These are phyloP conservation scores for Alternaria gaisen DNA, from an alignment of 2,329 filamentous ascomycete species.

Conservation along the genomic window DNA sequence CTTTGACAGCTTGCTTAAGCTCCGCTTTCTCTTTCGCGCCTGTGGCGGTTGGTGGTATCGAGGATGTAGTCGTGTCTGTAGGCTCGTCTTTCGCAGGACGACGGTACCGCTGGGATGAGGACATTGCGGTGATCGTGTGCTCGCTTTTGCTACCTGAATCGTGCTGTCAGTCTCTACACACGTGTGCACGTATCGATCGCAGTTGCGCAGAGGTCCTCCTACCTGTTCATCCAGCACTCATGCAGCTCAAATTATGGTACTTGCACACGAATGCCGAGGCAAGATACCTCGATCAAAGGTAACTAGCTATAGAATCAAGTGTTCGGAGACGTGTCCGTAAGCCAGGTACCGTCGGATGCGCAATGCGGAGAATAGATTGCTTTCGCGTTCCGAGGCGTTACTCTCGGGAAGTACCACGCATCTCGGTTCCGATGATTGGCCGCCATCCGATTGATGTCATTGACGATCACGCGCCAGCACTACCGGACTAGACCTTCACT, in stretches of 20 bases:
- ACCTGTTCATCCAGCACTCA: constrained; percentile 1
- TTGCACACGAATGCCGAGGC: neutral
- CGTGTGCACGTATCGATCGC: neutral
- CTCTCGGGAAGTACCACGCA: constrained; percentile 18
- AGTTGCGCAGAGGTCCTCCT: neutral
- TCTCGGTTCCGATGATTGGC: constrained; percentile 27
- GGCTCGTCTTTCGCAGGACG: constrained; percentile 23
- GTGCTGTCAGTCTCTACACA: neutral
- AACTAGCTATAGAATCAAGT: neutral
- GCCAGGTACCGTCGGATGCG: constrained; percentile 3
- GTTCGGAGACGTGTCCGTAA: constrained; percentile 21
- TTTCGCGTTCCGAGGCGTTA: constrained; percentile 8
- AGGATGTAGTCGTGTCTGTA: constrained; percentile 14
- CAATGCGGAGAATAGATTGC: constrained; percentile 27
- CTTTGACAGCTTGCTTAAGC: constrained; percentile 35
- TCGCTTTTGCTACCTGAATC: neutral
- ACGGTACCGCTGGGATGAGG: constrained; percentile 35
- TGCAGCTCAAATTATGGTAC: constrained; percentile 1
- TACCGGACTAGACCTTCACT: neutral
- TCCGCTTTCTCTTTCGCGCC: constrained; percentile 35
- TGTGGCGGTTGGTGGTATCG: constrained; percentile 19
- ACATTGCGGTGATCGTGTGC: constrained; percentile 22
- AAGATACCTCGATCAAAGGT: neutral
- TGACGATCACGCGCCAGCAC: neutral
- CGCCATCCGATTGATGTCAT: constrained; percentile 24